phyloP scores from a whole-genome alignment of 805 yeast genomes.

The Yueomyces sinensis region DNA sequence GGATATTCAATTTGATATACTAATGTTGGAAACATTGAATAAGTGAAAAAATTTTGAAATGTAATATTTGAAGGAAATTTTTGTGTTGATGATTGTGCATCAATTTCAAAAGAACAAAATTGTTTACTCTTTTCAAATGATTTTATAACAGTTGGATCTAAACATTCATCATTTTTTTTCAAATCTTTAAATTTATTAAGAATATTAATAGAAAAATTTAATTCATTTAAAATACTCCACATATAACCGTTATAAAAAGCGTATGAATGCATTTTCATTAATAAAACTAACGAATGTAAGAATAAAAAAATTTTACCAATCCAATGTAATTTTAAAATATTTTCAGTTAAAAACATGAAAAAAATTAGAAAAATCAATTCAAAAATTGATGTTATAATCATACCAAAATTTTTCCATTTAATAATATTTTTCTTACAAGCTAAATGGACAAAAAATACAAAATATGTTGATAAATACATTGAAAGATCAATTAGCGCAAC shows the following conservation, averaged over 20 bases:
- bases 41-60: slow-evolving; percentile 53
- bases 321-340: slow-evolving; percentile 55
- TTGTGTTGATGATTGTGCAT: slow-evolving; percentile 32
- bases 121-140: slow-evolving; percentile 37
- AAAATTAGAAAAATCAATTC: slow-evolving; percentile 42
- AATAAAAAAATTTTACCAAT: slow-evolving; percentile 76
- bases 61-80: slow-evolving; percentile 66
- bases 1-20: slow-evolving; percentile 79
- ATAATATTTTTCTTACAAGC: slow-evolving; percentile 33
- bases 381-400: slow-evolving; percentile 42
- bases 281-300: slow-evolving; percentile 69
- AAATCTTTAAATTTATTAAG: slow-evolving; percentile 28
- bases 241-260: slow-evolving; percentile 86
- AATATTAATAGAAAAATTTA: slow-evolving; percentile 33
- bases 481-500: slow-evolving; percentile 62
- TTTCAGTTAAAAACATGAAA: slow-evolving; percentile 45
- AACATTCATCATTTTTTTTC: slow-evolving; percentile 9
- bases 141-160: slow-evolving; percentile 12
- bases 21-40: slow-evolving; percentile 79
- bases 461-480: slow-evolving; percentile 61
- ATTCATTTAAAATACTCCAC: slow-evolving; percentile 49
- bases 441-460: slow-evolving; percentile 46
- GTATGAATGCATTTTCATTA: slow-evolving; percentile 95
- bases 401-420: slow-evolving; percentile 54
- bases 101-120: slow-evolving; percentile 64